These are phyloP conservation scores for Croton laevigatus DNA, from an alignment of 441 rosid species.

Conservation along the genomic window DNA sequence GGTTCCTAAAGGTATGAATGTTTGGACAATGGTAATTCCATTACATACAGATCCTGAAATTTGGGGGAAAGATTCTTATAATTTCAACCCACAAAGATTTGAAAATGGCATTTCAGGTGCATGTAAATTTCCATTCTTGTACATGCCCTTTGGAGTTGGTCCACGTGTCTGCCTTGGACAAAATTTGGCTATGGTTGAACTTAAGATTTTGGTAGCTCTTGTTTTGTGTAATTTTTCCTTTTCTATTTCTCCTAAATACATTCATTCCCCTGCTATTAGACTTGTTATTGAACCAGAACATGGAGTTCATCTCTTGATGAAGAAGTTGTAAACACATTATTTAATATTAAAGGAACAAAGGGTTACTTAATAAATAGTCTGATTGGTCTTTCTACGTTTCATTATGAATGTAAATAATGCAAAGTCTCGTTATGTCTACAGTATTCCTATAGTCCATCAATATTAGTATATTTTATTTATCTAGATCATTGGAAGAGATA, in stretches of 20 bases:
- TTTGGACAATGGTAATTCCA: constrained; percentile 50
- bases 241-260: constrained; percentile 50
- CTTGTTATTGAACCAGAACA: constrained; percentile 60
- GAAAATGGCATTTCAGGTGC: constrained; percentile 59
- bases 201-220: constrained; percentile 50
- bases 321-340: constrained; percentile 22
- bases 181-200: constrained; percentile 65
- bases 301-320: constrained; percentile 46
- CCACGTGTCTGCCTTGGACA: constrained; percentile 63
- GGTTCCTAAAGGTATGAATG: constrained; percentile 52
- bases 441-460: too few relatives aligned
- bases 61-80: constrained; percentile 62
- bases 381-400: too few relatives aligned
- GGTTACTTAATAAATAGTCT: too few relatives aligned
- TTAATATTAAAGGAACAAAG: neutral
- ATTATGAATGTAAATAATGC: too few relatives aligned
- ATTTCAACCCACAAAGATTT: constrained; percentile 57
- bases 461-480: too few relatives aligned
- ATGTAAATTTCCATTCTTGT: constrained; percentile 52
- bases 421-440: too few relatives aligned
- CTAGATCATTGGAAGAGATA: too few relatives aligned
- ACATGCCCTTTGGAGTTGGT: constrained; percentile 67
- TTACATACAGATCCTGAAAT: constrained; percentile 58
- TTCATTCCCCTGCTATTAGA: constrained; percentile 49
- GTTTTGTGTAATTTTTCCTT: constrained; percentile 51